A percentile compares a stretch with the other conserved stretches of the same genome.
phyloP scores from a whole-genome alignment of 306 rosid species.

The Pyrus betulifolia region DNA sequence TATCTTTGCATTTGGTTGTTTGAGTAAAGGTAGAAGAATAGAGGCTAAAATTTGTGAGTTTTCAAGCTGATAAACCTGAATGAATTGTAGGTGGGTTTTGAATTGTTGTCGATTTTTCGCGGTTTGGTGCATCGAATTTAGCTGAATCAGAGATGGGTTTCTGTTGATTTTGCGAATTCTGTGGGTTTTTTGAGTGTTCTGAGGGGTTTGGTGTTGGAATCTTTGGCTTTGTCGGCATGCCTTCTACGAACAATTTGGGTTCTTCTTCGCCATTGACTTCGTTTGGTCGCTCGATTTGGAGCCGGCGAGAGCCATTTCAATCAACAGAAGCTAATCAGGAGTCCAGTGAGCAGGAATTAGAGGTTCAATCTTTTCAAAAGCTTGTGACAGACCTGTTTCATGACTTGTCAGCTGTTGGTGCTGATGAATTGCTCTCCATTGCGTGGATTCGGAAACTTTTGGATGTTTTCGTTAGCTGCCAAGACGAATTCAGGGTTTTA shows the following conservation, averaged over 20 bases:
- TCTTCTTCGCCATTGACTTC: conserved; percentile 51
- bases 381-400: conserved; percentile 44
- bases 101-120: conserved; percentile 3
- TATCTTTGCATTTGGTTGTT: not conserved
- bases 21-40: not conserved
- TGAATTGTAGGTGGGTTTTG: conserved; percentile 8
- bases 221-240: conserved; percentile 35
- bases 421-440: conserved; percentile 61
- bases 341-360: conserved; percentile 37
- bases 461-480: conserved; percentile 42
- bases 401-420: conserved; percentile 41
- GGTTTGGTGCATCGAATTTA: conserved; percentile 17
- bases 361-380: conserved; percentile 53
- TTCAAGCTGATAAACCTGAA: not conserved
- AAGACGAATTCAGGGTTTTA: conserved; percentile 50
- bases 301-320: conserved; percentile 59
- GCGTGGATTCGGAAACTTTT: conserved; percentile 62
- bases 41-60: conserved; percentile 5
- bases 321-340: conserved; percentile 50
- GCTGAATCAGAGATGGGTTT: conserved; percentile 30
- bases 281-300: conserved; percentile 54
- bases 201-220: conserved; percentile 12
- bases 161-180: conserved; percentile 22
- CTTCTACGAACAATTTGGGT: conserved; percentile 42
- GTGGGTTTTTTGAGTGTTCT: conserved; percentile 11